Base-by-base conservation (phyloP, 1,284 basidiomycete species). In the Tylopilus sp. region DNA sequence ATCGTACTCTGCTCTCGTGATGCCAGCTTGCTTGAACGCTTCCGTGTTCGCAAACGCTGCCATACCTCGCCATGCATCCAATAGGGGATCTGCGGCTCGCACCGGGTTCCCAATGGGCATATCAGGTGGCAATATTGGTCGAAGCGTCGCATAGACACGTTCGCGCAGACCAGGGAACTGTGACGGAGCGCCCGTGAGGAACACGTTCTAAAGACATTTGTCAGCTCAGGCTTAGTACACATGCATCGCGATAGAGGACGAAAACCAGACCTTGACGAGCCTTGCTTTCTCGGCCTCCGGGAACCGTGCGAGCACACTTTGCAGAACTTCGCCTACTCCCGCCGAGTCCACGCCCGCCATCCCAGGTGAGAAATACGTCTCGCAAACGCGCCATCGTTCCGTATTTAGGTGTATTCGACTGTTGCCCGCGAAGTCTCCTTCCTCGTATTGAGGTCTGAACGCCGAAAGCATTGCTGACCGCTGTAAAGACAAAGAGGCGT, bases 341-440 rank as follows among this genome's bases (percentile, higher is more conserved):
- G 97, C 96, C 20, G 90, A 92, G 70, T 99, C 97, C 22, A 98
- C 80, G 0, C 97, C 97, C 4, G 94, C 95, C 81, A 98, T 94
- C 14, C 79, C 78, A 0, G 97, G 96, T 50, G 93, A 88, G 76
- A 96, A 98, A 78, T 90, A 93, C 0, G 94, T 85, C 72, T 99
- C 97, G 54, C 92, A 93, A 4, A 92, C 94, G 19, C 96, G 81
- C 77, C 93, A 93, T 33, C 94, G 78, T 74, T 99, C 97, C n/a
- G 93, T 85, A 65, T 90, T 98, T 43, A 99, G 75, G 63, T 98
- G 95, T 43, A 98, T 83, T 56, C 93, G 86, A 49, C 90, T 74
- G 56, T 78, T 72, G 20, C 85, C 85, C 76, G 85, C 84, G 2
- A 85, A 75, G 58, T 95, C 85, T 32, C 82, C 79, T 56, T 88